Base-by-base conservation (phyloP, 2,329 filamentous ascomycete species). In the Trichophyton simii region DNA sequence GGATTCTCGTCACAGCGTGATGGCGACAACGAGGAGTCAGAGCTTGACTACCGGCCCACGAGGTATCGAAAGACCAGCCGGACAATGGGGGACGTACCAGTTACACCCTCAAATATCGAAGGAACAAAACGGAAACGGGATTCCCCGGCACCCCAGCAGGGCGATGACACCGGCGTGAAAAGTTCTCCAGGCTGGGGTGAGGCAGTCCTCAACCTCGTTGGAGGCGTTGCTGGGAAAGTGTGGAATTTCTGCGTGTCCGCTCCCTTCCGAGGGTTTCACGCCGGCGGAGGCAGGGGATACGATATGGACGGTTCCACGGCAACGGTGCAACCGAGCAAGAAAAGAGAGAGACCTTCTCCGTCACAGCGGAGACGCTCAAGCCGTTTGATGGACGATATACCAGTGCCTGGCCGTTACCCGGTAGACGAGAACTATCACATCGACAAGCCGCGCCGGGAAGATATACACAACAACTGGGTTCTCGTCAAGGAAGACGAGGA, bases 201-300 rank as follows among this genome's bases (percentile, higher is more conserved):
- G 38, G 68, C 76, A 1, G 73, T 78, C 5, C 72, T 78, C 55
- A 73, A 72, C 36, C 70, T 74, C 3, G 76, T 78, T 2, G 76
- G 68, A 28, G 68, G 68, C 1, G 66, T 72, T n/a, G 71, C 72
- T 8, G 88, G 89, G 18, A 92, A 87, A 68, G 84, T 95, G 0
- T 91, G 89, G 82, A 83, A 91, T 66, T 94, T 96, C 68, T 96
- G 91, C 76, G 88, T 79, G 71, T 72, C 77, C 3, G 77, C 71
- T 25, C 83, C 87, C 0, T 95, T 96, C 69, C 82, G 82, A 60
- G 91, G 91, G 0, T 96, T 96, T 72, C 86, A 91, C 64, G 90
- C 91, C 11, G 92, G 91, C 6, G 89, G 87, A 2, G 92, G 91
- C 7, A 79, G 79, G 63, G 85, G 84, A 28, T 95, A 91, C 69